Conservation (phyloP, 148 eudicot species). For the Cornus florida region DNA sequence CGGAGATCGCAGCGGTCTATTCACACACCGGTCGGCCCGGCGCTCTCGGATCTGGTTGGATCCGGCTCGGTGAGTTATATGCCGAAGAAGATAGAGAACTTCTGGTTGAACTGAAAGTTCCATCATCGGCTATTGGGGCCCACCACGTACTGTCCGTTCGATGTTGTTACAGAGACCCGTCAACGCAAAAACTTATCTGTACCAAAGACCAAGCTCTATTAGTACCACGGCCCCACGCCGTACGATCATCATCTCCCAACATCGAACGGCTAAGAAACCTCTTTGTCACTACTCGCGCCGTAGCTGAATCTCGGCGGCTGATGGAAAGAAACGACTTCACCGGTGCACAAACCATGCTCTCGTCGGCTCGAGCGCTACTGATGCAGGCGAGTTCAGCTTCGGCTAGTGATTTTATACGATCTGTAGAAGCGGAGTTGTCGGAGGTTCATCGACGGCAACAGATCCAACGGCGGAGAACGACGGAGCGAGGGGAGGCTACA, state of each 20-base stretch:
- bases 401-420: constrained; percentile 42
- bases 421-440: constrained; percentile 68
- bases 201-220: constrained; percentile 49
- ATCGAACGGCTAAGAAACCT: constrained; percentile 69
- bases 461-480: constrained; percentile 25
- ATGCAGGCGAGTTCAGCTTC: constrained; percentile 47
- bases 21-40: constrained; percentile 48
- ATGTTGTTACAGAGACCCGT: constrained; percentile 60
- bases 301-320: constrained; percentile 72
- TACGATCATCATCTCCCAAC: constrained; percentile 52
- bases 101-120: constrained; percentile 66
- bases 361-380: constrained; percentile 65
- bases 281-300: constrained; percentile 70
- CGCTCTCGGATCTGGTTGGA: constrained; percentile 38
- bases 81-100: constrained; percentile 76
- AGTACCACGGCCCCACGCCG: constrained; percentile 66
- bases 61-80: constrained; percentile 61
- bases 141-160: constrained; percentile 66
- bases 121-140: constrained; percentile 49
- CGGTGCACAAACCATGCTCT: constrained; percentile 65
- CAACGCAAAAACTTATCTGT: constrained; percentile 45
- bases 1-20: constrained; percentile 67
- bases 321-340: constrained; percentile 51
- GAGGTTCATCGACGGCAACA: constrained; percentile 53
- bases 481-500: constrained; percentile 18